Conservation (phyloP, 2,329 filamentous ascomycete genomes). For the Aureobasidium sp. region DNA sequence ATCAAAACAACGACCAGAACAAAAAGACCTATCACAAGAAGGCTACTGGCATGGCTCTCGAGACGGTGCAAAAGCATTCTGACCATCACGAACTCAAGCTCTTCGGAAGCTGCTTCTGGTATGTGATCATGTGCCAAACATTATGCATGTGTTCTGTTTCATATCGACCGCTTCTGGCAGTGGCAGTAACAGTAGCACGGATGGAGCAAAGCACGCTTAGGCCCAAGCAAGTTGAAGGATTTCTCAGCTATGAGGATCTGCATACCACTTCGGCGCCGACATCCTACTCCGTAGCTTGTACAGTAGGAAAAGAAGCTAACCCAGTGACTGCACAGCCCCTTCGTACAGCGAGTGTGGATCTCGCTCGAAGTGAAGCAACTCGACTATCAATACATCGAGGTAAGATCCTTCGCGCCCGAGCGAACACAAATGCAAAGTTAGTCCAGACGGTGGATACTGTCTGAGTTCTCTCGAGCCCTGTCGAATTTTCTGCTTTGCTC, state of each 20-base stretch:
- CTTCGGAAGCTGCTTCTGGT: constrained; percentile 81
- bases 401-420: background rate
- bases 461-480: too few relatives aligned
- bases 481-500: too few relatives aligned
- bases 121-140: constrained; percentile 22
- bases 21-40: constrained; percentile 65
- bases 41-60: constrained; percentile 62
- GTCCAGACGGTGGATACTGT: too few relatives aligned
- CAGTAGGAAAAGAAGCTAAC: background rate
- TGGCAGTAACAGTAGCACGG: too few relatives aligned
- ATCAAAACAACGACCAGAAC: constrained; percentile 41
- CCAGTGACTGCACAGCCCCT: constrained; percentile 50
- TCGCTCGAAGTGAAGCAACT: constrained; percentile 73
- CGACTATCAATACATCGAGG: constrained; percentile 75
- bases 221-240: too few relatives aligned
- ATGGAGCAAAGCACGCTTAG: too few relatives aligned
- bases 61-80: constrained; percentile 63
- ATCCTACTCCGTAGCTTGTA: background rate
- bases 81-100: constrained; percentile 66
- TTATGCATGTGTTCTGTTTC: too few relatives aligned
- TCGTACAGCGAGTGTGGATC: constrained; percentile 85
- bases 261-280: background rate
- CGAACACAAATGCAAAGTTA: too few relatives aligned
- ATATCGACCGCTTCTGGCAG: too few relatives aligned
- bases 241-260: background rate